Evolutionary conservation across 2,329 filamentous ascomycete species (phyloP).

Genomic region (Chaetomium sp.): DNA sequence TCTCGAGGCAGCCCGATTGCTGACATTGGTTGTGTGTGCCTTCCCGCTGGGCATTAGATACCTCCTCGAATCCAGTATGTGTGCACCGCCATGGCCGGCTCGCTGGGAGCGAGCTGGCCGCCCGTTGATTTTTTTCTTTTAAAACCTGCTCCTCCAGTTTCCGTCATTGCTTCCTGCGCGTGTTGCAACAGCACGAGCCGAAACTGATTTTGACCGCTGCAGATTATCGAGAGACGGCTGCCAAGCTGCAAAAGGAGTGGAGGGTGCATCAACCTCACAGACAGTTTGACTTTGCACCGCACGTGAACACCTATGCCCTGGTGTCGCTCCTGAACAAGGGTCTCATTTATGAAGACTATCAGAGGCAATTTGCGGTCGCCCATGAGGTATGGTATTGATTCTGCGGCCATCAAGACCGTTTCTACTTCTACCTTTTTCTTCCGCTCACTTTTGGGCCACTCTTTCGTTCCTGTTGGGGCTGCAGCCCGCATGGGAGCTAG

Average conservation of each 20-base stretch:
- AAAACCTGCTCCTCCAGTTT: no score
- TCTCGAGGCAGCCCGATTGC: slow-evolving; percentile 3
- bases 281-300: slow-evolving; percentile 56
- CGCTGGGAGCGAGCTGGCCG: background rate
- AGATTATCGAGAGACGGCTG: slow-evolving; percentile 63
- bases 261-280: slow-evolving; percentile 55
- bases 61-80: slow-evolving; percentile 56
- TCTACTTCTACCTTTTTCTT: background rate
- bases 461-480: slow-evolving; percentile 15
- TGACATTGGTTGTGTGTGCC: slow-evolving; percentile 11
- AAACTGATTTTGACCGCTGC: slow-evolving; percentile 27
- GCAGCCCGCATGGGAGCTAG: slow-evolving; percentile 16
- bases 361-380: slow-evolving; percentile 44
- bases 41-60: slow-evolving; percentile 37
- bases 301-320: slow-evolving; percentile 59
- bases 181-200: background rate
- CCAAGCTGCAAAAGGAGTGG: slow-evolving; percentile 65
- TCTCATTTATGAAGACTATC: slow-evolving; percentile 53
- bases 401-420: slow-evolving; percentile 1
- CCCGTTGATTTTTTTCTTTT: slow-evolving; percentile 7
- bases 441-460: slow-evolving; percentile 7
- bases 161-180: slow-evolving; percentile 5
- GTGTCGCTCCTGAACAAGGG: slow-evolving; percentile 59
- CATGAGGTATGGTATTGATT: slow-evolving; percentile 39
- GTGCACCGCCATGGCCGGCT: slow-evolving; percentile 25